Conservation (phyloP, 2,329 filamentous ascomycete species). For the Pseudogymnoascus sp. region DNA sequence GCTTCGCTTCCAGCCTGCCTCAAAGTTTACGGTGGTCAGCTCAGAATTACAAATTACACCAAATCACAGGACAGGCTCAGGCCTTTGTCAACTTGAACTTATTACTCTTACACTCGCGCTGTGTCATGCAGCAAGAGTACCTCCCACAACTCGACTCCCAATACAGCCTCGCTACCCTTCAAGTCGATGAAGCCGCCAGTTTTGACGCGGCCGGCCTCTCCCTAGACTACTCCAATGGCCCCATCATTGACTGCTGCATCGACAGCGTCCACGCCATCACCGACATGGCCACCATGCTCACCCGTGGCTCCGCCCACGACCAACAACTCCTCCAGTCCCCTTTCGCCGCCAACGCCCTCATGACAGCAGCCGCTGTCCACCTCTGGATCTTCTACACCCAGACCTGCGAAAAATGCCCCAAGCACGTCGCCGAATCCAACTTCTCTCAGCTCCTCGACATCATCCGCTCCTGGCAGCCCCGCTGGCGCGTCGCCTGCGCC, state of each 20-base stretch:
- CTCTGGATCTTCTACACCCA: constrained; percentile 8
- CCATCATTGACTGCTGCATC: constrained; percentile 3
- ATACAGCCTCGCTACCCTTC: constrained; percentile 7
- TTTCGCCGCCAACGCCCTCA: constrained; percentile 7
- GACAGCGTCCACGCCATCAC: neutral
- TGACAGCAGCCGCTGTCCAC: constrained; percentile 1
- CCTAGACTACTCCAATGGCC: neutral
- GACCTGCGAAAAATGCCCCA: constrained; percentile 6
- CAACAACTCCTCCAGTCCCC: constrained; percentile 6
- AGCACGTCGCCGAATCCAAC: neutral
- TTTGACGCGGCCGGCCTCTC: constrained; percentile 8
- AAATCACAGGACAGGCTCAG: constrained; percentile 13
- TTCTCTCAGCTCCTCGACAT: constrained; percentile 5
- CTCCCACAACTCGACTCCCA: constrained; percentile 13
- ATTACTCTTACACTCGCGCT: constrained; percentile 11
- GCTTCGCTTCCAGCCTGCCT: neutral
- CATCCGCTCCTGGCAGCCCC: constrained; percentile 7
- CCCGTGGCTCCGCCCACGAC: neutral
- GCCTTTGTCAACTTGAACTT: constrained; percentile 12
- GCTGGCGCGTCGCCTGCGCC: neutral
- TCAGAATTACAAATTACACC: constrained; percentile 11
- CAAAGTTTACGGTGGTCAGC: neutral
- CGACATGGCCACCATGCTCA: neutral
- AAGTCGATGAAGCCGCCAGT: neutral
- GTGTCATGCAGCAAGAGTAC: constrained; percentile 13